These are phyloP conservation scores for Phytophthora sp. DNA, from an alignment of 352 stramenopile genomes.

Conservation along the genomic window DNA sequence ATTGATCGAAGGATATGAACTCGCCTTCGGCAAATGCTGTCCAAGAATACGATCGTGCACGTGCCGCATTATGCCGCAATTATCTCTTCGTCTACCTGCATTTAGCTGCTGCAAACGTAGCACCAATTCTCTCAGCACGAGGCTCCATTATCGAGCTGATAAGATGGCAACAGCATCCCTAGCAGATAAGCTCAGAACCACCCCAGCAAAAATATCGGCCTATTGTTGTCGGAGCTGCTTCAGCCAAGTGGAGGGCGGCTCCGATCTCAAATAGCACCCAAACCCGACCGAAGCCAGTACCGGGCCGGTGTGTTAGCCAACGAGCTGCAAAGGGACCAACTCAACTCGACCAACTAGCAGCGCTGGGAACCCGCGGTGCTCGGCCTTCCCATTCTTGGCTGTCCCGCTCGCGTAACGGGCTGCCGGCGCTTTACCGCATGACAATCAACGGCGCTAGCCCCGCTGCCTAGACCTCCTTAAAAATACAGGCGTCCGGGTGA, in stretches of 20 bases:
- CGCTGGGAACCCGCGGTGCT: neutral
- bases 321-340: neutral
- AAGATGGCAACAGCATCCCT: slow-evolving; percentile 24
- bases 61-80: neutral
- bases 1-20: neutral
- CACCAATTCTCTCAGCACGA: neutral
- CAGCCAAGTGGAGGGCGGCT: slow-evolving; percentile 19
- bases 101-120: slow-evolving; percentile 11
- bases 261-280: slow-evolving; percentile 29
- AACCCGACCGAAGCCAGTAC: slow-evolving; percentile 24
- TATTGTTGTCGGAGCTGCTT: slow-evolving; percentile 24
- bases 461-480: neutral
- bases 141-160: neutral
- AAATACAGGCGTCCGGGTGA: neutral
- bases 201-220: slow-evolving; percentile 27
- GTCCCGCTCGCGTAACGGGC: neutral
- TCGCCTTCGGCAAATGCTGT: neutral
- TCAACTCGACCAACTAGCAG: neutral
- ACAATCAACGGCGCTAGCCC: slow-evolving; percentile 2
- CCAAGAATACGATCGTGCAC: slow-evolving; percentile 8
- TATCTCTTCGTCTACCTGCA: slow-evolving; percentile 14
- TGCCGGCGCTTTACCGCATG: slow-evolving; percentile 1
- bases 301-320: neutral
- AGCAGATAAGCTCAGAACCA: slow-evolving; percentile 11
- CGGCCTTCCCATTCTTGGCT: slow-evolving; percentile 7